Conservation (phyloP, 2,329 filamentous ascomycete genomes). For the Penicillium sp. region DNA sequence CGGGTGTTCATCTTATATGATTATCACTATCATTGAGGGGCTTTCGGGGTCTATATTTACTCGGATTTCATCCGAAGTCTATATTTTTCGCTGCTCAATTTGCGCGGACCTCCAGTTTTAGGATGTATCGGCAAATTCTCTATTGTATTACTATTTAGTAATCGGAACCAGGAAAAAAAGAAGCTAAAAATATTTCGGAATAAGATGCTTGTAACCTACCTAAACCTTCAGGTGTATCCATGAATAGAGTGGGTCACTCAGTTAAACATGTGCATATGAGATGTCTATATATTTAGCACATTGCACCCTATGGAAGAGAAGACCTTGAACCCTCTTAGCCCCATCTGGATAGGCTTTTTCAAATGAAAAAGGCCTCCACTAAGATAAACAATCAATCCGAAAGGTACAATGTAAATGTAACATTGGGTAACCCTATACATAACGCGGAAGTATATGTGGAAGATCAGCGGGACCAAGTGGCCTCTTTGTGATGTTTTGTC, state of each 20-base stretch:
- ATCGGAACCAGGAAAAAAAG: slow-evolving; percentile 11
- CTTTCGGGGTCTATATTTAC: slow-evolving; percentile 13
- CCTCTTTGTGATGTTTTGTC: slow-evolving; percentile 33
- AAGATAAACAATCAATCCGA: not conserved
- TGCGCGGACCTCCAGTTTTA: slow-evolving; percentile 1
- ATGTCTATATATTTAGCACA: not conserved
- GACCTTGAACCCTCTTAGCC: not conserved
- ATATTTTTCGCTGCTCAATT: slow-evolving; percentile 6
- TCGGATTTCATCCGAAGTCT: slow-evolving; percentile 7
- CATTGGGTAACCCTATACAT: not conserved
- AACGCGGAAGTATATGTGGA: not conserved
- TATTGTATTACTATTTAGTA: slow-evolving; percentile 29
- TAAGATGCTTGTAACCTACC: no score
- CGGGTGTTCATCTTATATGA: not conserved
- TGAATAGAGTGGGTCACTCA: no score
- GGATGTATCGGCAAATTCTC: slow-evolving; percentile 14
- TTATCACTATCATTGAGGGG: slow-evolving; percentile 1
- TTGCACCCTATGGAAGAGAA: not conserved
- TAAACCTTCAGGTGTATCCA: no score
- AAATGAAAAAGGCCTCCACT: no score
- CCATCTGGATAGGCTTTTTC: no score
- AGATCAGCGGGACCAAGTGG: slow-evolving; percentile 30
- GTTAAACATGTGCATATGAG: not conserved
- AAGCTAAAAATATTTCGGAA: not conserved
- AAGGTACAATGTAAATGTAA: not conserved